Evolutionary conservation across 2,329 filamentous ascomycete genomes (phyloP), one percentile per base, ranked within the genome.

Genomic region (Penicillium sp.): DNA sequence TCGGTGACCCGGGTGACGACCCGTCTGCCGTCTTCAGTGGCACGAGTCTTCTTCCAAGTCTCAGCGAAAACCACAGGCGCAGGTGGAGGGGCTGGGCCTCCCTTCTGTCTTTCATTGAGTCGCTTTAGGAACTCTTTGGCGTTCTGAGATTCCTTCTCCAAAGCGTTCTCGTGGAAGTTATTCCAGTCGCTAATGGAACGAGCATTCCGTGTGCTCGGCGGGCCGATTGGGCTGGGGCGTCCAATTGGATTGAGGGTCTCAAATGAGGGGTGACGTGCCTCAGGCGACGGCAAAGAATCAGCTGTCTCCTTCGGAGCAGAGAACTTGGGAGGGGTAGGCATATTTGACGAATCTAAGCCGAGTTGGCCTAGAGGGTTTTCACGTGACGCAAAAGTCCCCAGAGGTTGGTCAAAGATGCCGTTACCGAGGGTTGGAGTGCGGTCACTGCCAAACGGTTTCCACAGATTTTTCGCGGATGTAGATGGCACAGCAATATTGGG

Each of bases 361-460:
- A 78, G 71, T 57, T 72, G 70, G 50, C 76, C 75, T n/a, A 78
- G 71, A 57, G 70, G 62, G 29, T 76, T 61, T 57, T 79, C 74
- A 44, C 78, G 76, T 40, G 77, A 69, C 45, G 81, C 75, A 53
- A 81, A 81, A 34, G 39, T 33, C 3, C 76, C 76, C 53, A 83
- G 79, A 56, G 72, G 73, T 57, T 78, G 79, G 60, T 85, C 83
- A 63, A 87, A 87, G 2, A 84, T 85, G 31, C 84, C 85, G 70
- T 87, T 87, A 16, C 85, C 85, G 40, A 87, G 78, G 27, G 82
- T 81, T 63, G 87, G 78, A 27, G 82, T 81, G 64, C 82, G 80
- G 60, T 84, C 81, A 64, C 78, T 78, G 52, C 75, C 79, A 38
- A 82, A 75, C 38, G 82, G 78, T 54, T 84, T 85, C 85, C 85